Conservation (phyloP, 1,284 basidiomycete species). For the Heliocybe sulcata region DNA sequence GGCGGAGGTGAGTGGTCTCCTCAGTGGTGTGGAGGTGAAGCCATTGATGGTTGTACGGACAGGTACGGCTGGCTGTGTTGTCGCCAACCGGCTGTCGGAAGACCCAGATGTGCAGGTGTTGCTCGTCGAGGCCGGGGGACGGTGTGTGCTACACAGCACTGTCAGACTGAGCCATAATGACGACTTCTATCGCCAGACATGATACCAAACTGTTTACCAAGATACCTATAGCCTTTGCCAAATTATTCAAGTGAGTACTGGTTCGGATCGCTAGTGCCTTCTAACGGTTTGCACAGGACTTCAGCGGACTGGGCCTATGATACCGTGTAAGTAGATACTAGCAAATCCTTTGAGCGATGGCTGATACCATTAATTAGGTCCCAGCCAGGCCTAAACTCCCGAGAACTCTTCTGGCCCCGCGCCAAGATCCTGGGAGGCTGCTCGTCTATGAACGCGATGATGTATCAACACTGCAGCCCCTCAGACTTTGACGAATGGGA, state of each 20-base stretch:
- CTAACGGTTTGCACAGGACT: slow-evolving; percentile 4
- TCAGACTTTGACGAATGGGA: slow-evolving; percentile 69
- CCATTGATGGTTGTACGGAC: neutral
- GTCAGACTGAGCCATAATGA: no score
- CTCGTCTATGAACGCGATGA: slow-evolving; percentile 63
- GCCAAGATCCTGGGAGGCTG: slow-evolving; percentile 66
- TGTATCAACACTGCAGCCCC: slow-evolving; percentile 64
- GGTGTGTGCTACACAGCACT: slow-evolving; percentile 36
- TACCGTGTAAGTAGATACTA: slow-evolving; percentile 5
- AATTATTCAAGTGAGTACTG: slow-evolving; percentile 6
- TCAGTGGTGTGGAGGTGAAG: neutral
- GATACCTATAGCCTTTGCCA: slow-evolving; percentile 4
- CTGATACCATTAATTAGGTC: neutral
- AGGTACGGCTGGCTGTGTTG: slow-evolving; percentile 66
- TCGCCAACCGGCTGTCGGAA: slow-evolving; percentile 60
- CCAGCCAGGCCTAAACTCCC: neutral
- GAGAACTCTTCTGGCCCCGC: slow-evolving; percentile 3
- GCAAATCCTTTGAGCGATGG: neutral
- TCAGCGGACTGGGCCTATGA: slow-evolving; percentile 6
- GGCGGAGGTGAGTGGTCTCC: slow-evolving; percentile 49
- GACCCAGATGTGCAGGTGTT: slow-evolving; percentile 47
- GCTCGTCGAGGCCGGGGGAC: slow-evolving; percentile 58
- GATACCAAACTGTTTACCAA: slow-evolving; percentile 2
- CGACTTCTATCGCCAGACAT: slow-evolving; percentile 4
- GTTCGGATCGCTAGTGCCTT: neutral